Base-by-base conservation (phyloP, 2,329 filamentous ascomycete genomes). In the Pseudogymnoascus sp. region DNA sequence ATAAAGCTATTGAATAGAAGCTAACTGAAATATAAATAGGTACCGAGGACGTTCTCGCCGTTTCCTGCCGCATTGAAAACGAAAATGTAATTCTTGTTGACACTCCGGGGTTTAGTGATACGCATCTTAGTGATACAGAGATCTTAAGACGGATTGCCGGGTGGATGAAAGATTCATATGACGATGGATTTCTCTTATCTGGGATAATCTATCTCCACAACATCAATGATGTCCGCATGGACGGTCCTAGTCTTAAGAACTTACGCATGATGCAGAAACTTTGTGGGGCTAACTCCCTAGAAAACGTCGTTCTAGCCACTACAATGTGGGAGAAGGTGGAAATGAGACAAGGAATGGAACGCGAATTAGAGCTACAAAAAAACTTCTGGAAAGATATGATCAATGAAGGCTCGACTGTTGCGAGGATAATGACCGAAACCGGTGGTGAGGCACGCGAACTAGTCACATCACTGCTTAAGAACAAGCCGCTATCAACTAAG, bases 101-200 rank as follows among this genome's bases (percentile, higher is more conserved):
- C 62, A 78, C 77, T 0, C 76, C 77, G 0, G 77, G 77, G 0
- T 79, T 79, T 63, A 70, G 78, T 61, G 77, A 79, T 62, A 77
- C 73, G 0, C 63, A 69, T 18, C 39, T 67, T 1, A 68, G 64
- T 4, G 77, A 79, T 39, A 67, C 72, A 0, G 75, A 78, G 2
- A 70, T 79, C 2, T 67, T 79, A 1, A 59, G 62, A 1, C 69
- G 73, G 21, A 72, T 78, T 16, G 71, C 73, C 0, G 64, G 29
- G 2, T 77, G 71, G 67, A 65, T 79, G 0, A 65, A 61, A 0
- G 60, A 54, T 1, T 64, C 68, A 0, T 76, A 72, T 60, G 12
- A 63, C 10, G 16, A 54, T 2, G 31, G 21, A 3, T 36, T 34
- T 0, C 71, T 77, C 26, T 68, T 79, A 1, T 77, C 76, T 62